Base-by-base conservation (phyloP, 208 protist species). In the Crithidia sp. region DNA sequence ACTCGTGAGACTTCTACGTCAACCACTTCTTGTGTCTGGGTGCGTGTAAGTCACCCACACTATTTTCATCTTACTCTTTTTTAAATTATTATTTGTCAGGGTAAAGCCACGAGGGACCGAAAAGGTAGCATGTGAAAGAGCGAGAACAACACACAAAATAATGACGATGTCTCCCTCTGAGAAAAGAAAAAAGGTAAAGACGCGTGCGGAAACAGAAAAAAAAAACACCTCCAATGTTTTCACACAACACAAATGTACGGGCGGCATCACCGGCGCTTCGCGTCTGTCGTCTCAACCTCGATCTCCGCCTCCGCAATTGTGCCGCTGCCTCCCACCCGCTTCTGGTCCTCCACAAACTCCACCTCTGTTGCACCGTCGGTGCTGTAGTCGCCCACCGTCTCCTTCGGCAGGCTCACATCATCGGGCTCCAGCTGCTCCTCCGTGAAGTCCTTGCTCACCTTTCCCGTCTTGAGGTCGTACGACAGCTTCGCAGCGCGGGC, bases 401-500 rank as follows among this genome's bases (percentile, higher is more conserved):
- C 93, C 59, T 87, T 91, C 2, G 90, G 89, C 57, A 97, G 60
- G 74, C 82, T 74, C 43, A 86, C 67, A 56, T 97, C 93, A 78
- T 97, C 93, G 4, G 87, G 83, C 83, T 97, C 93, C 36, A 97
- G 65, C 78, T 95, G 89, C 65, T 92, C 77, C 75, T 97, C 90
- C 44, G 89, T 65, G 73, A 97, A 95, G 62, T 97, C 93, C 74
- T 97, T 95, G 54, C 84, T 84, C 37, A 97, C 79, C 50, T 88
- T 89, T 0, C 89, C 90, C 3, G 85, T 95, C 44, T 87, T 89
- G n/a, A 88, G 76, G 61, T 97, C 89, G 71, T 88, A 92, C 8
- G 75, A 79, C 44, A 95, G 63, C 76, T 88, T 91, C 14, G 93
- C 93, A 5, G 82, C 91, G 0, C 91, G 76, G 2, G 91, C 93